phyloP scores from a whole-genome alignment of 257 asterid species.

The Gentiana macrophylla region DNA sequence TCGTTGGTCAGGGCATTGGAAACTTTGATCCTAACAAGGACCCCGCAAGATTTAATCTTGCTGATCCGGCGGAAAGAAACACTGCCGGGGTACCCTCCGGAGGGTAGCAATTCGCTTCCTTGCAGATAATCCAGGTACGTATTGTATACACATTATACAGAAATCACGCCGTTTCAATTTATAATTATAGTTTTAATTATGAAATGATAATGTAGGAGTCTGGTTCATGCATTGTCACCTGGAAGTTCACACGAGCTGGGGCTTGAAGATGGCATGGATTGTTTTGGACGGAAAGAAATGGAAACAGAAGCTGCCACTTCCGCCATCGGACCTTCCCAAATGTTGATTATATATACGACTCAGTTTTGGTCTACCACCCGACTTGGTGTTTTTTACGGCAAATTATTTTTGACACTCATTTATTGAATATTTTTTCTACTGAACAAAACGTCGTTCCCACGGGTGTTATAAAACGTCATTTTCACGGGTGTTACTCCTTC shows the following conservation, averaged over 20 bases:
- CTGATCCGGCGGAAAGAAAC: slow-evolving; percentile 57
- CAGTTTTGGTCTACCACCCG: not conserved
- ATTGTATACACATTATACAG: too few relatives aligned
- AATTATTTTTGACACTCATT: too few relatives aligned
- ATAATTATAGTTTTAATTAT: not conserved
- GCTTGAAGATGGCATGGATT: slow-evolving; percentile 64
- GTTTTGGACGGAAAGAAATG: slow-evolving; percentile 43
- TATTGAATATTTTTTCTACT: too few relatives aligned
- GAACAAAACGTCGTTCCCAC: too few relatives aligned
- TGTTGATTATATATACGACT: slow-evolving; percentile 20
- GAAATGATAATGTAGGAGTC: slow-evolving; percentile 26
- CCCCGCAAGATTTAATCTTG: slow-evolving; percentile 39
- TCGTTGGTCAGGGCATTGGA: slow-evolving; percentile 50
- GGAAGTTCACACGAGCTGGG: slow-evolving; percentile 76
- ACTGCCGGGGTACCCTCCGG: slow-evolving; percentile 54
- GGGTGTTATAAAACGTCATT: too few relatives aligned
- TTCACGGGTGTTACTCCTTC: too few relatives aligned
- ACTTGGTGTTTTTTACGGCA: too few relatives aligned
- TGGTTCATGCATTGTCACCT: slow-evolving; percentile 75
- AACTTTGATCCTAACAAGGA: slow-evolving; percentile 46
- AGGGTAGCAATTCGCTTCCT: slow-evolving; percentile 52
- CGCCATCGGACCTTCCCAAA: slow-evolving; percentile 66
- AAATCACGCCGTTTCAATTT: not conserved
- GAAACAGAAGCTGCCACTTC: slow-evolving; percentile 56
- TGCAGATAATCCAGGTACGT: slow-evolving; percentile 65